Conservation (phyloP, 202 grass and related monocot genomes). For the Miscanthus sacchariflorus region DNA sequence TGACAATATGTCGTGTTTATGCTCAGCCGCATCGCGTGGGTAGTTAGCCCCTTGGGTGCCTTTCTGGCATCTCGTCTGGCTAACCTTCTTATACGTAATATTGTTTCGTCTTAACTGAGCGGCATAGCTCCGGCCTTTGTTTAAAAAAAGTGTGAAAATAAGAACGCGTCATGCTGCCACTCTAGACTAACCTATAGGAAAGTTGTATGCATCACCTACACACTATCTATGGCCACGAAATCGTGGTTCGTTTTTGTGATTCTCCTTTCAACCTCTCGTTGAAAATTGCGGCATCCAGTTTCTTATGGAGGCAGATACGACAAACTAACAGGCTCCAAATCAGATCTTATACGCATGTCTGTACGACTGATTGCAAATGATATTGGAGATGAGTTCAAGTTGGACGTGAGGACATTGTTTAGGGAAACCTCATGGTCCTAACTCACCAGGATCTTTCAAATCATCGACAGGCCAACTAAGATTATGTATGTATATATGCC, state of each 20-base stretch:
- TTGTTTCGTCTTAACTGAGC: too few species aligned
- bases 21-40: too few species aligned
- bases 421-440: conserved; percentile 17
- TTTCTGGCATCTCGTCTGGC: too few species aligned
- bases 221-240: not conserved
- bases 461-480: not conserved
- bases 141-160: too few species aligned
- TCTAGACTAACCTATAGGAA: too few species aligned
- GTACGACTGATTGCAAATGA: conserved; percentile 13
- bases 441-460: conserved; percentile 24
- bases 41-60: too few species aligned
- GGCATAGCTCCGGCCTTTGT: too few species aligned
- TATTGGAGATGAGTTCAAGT: conserved; percentile 12
- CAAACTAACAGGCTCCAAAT: not conserved
- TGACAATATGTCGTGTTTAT: too few species aligned
- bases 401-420: conserved; percentile 8
- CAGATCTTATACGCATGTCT: conserved; percentile 33
- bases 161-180: too few species aligned
- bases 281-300: not conserved
- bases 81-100: too few species aligned
- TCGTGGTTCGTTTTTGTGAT: not conserved
- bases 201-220: not conserved
- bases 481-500: conserved; percentile 45
- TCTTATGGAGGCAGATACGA: not conserved
- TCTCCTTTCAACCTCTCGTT: not conserved